Base-by-base conservation (phyloP, 1,284 basidiomycete species). In the Exobasidium cylindrosporum region DNA sequence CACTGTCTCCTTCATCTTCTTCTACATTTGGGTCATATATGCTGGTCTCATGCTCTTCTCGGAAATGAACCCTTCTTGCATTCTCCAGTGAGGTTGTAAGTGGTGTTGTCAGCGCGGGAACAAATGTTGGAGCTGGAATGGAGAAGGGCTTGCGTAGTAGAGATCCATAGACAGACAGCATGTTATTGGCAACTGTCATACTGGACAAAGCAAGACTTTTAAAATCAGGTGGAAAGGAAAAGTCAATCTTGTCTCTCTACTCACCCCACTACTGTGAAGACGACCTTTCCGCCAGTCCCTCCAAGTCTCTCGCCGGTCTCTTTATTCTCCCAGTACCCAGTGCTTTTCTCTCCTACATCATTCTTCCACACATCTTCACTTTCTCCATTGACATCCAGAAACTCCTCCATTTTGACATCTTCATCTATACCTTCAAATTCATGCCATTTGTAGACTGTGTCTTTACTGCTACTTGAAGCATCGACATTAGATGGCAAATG, bases 161-260 rank as follows among this genome's bases (percentile, higher is more conserved):
- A 0, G 95, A 97, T 10, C 93, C 95, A 29, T 91, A 86, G 14
- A 97, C 83, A 0, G 92, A 95, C 14, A 98, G 84, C 90, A 97
- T 96, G 72, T 95, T 88, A 76, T 97, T 96, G 45, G 92, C 91
- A 54, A 97, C 87, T 6, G 90, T 95, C 64, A 97, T 80, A 30
- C 35, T 40, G 35, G 7, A 10, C 35, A 17, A 40, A 10, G 35
- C 7, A 40, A 40, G 17, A 7, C 17, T 40, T 17, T 7, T 40
- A 7, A 40, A 17, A 40, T 10, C 7, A 40, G 17, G 17, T 40
- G 7, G 35, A 40, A 7, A 40, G 7, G 35, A 40, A 17, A 40
- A 17, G 35, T 40, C 7, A 40, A 40, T 40, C 35, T 40, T 40
- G 35, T 40, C 35, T 13, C 53, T 6, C 54, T 23, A 28, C 35